Conservation (phyloP, 2,329 filamentous ascomycete genomes). For the Fusarium sororula region DNA sequence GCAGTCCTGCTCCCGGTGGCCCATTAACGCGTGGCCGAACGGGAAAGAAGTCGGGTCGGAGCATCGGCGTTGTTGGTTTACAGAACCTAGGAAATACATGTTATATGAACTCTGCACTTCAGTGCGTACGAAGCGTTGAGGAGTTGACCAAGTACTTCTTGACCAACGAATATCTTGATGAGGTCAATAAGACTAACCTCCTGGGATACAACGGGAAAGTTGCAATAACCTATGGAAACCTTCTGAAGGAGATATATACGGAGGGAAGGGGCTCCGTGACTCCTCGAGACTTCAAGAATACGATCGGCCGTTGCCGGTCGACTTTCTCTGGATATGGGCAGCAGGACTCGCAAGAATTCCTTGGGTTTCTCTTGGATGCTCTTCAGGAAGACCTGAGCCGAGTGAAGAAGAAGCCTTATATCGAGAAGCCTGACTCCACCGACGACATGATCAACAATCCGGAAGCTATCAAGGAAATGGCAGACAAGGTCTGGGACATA, state of each 20-base stretch:
- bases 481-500: constrained; percentile 88
- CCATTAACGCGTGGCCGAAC: constrained; percentile 76
- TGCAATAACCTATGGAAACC: constrained; percentile 80
- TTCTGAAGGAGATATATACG: constrained; percentile 82
- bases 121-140: constrained; percentile 92
- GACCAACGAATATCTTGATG: constrained; percentile 74
- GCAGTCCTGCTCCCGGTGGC: constrained; percentile 70
- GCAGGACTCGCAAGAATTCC: constrained; percentile 96
- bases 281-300: constrained; percentile 83
- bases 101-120: constrained; percentile 98
- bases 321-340: constrained; percentile 95
- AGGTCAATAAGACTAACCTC: constrained; percentile 87
- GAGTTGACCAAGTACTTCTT: constrained; percentile 95
- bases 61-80: constrained; percentile 81
- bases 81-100: constrained; percentile 96
- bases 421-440: constrained; percentile 96
- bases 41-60: constrained; percentile 74
- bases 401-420: constrained; percentile 94
- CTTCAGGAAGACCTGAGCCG: constrained; percentile 95
- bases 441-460: constrained; percentile 92
- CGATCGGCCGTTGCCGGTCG: constrained; percentile 81
- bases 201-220: constrained; percentile 87
- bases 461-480: constrained; percentile 82
- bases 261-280: constrained; percentile 75
- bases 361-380: constrained; percentile 93